Percentiles rank a stretch among this genome's conserved stretches.
Evolutionary conservation across 2,329 filamentous ascomycete species (phyloP).

Genomic region (Pseudonectria buxi): DNA sequence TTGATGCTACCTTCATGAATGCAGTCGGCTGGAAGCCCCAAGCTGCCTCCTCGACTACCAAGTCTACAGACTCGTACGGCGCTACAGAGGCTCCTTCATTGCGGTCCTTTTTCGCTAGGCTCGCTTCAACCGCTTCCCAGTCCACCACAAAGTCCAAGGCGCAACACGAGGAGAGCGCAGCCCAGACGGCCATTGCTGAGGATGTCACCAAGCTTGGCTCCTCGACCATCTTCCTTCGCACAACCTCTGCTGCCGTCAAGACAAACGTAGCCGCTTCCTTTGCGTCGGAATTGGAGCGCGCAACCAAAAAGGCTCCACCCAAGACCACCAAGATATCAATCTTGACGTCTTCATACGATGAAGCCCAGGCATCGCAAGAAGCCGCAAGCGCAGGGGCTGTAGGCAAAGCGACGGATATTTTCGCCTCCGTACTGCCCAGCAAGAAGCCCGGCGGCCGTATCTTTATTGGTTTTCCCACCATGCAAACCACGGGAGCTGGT

Average conservation of each 20-base stretch:
- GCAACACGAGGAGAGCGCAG: conserved; percentile 54
- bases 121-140: conserved; percentile 55
- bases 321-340: conserved; percentile 81
- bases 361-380: conserved; percentile 59
- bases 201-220: conserved; percentile 65
- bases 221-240: conserved; percentile 80
- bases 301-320: conserved; percentile 94
- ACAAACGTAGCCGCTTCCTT: conserved; percentile 69
- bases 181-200: conserved; percentile 58
- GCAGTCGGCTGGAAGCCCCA: conserved; percentile 76
- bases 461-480: conserved; percentile 96
- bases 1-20: conserved; percentile 85
- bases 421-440: conserved; percentile 81
- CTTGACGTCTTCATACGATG: conserved; percentile 85
- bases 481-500: conserved; percentile 89
- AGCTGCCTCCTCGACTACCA: conserved; percentile 31
- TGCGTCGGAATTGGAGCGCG: conserved; percentile 80
- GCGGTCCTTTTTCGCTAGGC: conserved; percentile 70
- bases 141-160: conserved; percentile 45
- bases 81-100: conserved; percentile 52
- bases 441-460: conserved; percentile 77
- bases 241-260: conserved; percentile 75
- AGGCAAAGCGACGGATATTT: conserved; percentile 66
- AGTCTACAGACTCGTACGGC: conserved; percentile 43
- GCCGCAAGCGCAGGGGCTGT: conserved; percentile 35